Conservation (phyloP, 352 stramenopile genomes). For the Pythium angustatum region DNA sequence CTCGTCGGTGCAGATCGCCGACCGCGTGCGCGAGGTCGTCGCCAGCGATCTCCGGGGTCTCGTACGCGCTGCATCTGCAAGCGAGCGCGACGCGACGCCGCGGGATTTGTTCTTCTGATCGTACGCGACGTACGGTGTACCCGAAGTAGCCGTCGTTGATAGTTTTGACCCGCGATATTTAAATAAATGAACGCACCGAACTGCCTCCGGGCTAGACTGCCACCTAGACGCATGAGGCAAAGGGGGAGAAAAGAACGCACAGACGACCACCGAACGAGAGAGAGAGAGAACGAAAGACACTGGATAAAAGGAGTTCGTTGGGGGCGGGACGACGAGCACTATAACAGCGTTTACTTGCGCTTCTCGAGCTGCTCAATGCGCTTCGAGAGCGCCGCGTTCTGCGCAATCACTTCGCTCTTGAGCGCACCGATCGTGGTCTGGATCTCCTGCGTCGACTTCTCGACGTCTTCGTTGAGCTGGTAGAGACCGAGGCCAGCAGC, state of each 20-base stretch:
- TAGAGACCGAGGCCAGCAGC: conserved; percentile 67
- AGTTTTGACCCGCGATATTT: not conserved
- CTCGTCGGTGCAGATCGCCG: conserved; percentile 57
- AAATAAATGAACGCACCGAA: no score
- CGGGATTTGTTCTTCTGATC: conserved; percentile 17
- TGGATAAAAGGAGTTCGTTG: not conserved
- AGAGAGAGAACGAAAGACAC: not conserved
- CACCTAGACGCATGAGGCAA: no score
- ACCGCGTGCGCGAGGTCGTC: conserved; percentile 63
- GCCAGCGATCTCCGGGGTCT: conserved; percentile 54
- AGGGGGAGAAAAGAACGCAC: not conserved
- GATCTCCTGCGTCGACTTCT: conserved; percentile 71
- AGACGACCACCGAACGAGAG: not conserved
- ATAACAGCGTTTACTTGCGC: conserved; percentile 40
- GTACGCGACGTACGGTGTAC: not conserved
- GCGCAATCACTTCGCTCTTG: conserved; percentile 68
- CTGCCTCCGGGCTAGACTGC: no score
- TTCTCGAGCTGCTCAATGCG: conserved; percentile 77
- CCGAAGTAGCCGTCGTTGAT: no score
- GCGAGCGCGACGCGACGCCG: not conserved
- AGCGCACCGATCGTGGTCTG: conserved; percentile 59
- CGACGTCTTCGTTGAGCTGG: conserved; percentile 71
- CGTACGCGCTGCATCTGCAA: conserved; percentile 29
- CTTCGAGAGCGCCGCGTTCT: conserved; percentile 73
- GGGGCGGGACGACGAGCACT: not conserved